Evolutionary conservation across 441 rosid species (phyloP), one percentile per base, ranked within the genome.

Genomic region (Euphorbia corollata): DNA sequence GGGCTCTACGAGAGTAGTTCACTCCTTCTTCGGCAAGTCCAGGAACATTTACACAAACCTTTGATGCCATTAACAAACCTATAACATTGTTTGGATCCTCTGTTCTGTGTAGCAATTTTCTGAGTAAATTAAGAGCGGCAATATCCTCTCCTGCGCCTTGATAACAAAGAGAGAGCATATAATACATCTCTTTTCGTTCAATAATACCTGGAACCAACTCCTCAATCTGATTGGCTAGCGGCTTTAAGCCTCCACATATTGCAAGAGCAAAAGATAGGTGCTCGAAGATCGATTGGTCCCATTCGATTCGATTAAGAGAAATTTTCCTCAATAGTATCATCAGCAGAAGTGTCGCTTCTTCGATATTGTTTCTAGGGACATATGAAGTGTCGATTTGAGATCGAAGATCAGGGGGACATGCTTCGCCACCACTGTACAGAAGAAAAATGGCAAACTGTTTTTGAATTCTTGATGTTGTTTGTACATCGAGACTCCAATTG

Each of bases 251-350:
- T 57, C 94, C 88, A 1, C 91, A 85, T 0, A 87, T 61, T 6
- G 94, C 78, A 51, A 91, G 86, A 71, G 92, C 92, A 74, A 87
- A 91, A 0, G 88, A 68, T 48, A 91, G 84, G 77, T 91, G 96
- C 77, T 89, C 94, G 80, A 91, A 74, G 76, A 91, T 82, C 5
- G 94, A 78, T 1, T 84, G 76, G 43, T 91, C 97, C 97, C 96
- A 89, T 32, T 57, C 74, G 63, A 87, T 89, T 74, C 75, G 85
- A 65, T 80, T 86, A 51, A 82, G 81, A 73, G 75, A 77, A 66
- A 78, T 63, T 86, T 91, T 89, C 76, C 84, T 83, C 62, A 91
- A 68, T 59, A 91, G 79, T 68, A 91, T 79, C 87, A 87, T 80
- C 19, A 91, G 72, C 56, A 91, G 83, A 70, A 91, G 92, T 63